Evolutionary conservation across 495 filamentous ascomycete species (phyloP), one percentile per base, ranked within the genome.

Genomic region (Daldinia grandis): DNA sequence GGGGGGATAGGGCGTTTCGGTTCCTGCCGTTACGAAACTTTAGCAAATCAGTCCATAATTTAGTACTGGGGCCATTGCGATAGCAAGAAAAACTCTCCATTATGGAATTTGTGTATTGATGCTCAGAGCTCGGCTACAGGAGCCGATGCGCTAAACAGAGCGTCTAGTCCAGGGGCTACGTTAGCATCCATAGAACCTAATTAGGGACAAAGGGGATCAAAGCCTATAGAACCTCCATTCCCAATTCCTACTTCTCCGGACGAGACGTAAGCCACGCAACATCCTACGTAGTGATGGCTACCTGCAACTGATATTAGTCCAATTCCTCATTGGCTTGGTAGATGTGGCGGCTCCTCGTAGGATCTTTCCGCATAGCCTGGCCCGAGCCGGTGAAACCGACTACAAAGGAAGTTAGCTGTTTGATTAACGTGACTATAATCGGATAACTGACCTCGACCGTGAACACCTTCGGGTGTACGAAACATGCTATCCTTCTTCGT

Each of bases 351-450:
- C 87, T 90, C 67, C 95, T 84, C 40, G 90, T 87, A 27, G 90
- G 88, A 78, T 97, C 95, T 76, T 97, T 97, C 72, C 93, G 91
- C 95, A 98, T 98, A 59, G 89, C 85, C 76, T 95, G 92, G 35
- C 95, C 95, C 42, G 94, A 97, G 42, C 95, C 95, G 15, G 94
- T 97, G 74, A 98, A 97, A 15, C 95, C 95, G 69, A 99, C 95
- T 97, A 59, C 25, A 64, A 25, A 40, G 40, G 31, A 24, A 3
- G 74, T 87, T 78, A 87, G 57, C 37, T 19, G 3, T 1, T 19
- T 57, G 6, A 21, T 42, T 12, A 33, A 57, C 4, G 2, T 6
- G 12, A 4, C 30, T 9, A 15, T 6, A 69, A 40, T 53, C 50
- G 35, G 58, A 24, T 56, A 42, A 73, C 75, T 69, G 82, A 97